These are phyloP conservation scores for Leishmania guyanensis DNA, from an alignment of 208 protist species.

Conservation along the genomic window DNA sequence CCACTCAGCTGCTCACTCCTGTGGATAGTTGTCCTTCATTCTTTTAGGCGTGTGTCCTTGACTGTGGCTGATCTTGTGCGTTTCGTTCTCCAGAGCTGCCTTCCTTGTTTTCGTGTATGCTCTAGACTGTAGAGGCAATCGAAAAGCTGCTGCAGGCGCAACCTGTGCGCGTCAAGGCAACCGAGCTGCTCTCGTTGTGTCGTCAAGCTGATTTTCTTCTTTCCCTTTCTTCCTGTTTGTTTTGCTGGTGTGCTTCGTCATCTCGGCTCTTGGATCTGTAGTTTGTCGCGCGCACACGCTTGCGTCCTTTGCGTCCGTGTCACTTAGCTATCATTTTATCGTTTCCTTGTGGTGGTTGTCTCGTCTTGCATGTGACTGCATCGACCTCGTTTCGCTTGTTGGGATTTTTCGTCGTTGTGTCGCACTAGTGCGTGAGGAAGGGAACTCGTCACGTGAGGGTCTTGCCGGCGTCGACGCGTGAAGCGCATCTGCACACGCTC, in stretches of 20 bases:
- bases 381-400: not conserved
- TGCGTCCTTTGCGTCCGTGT: not conserved
- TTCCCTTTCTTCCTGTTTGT: conserved; percentile 4
- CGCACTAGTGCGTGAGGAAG: not conserved
- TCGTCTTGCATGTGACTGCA: not conserved
- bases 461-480: not conserved
- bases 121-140: not conserved
- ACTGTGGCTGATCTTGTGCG: not conserved
- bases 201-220: conserved; percentile 2
- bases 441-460: not conserved
- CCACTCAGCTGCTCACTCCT: not conserved
- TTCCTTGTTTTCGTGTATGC: conserved; percentile 9
- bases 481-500: not conserved
- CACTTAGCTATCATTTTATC: not conserved
- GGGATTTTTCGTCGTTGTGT: not conserved
- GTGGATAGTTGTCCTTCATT: not conserved
- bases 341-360: not conserved
- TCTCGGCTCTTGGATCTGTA: not conserved
- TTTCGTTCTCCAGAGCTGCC: not conserved
- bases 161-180: not conserved
- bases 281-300: not conserved
- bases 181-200: conserved; percentile 3
- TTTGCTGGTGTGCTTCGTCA: not conserved
- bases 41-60: not conserved
- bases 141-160: not conserved